Evolutionary conservation across 2,329 filamentous ascomycete genomes (phyloP).

Genomic region (Capronia epimyces): DNA sequence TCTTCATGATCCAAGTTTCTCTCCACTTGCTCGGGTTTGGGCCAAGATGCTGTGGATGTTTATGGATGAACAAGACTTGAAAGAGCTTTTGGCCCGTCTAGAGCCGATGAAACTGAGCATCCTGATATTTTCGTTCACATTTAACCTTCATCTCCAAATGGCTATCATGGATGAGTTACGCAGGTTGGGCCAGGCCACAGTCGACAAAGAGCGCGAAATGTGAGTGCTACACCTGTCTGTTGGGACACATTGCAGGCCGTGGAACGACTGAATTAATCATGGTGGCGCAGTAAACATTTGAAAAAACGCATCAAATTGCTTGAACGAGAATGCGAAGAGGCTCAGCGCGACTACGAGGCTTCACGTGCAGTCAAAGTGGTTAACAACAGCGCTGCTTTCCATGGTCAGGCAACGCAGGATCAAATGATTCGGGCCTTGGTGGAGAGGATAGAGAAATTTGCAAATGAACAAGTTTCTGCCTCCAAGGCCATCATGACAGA

Average conservation of each 20-base stretch:
- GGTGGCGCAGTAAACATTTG: background rate
- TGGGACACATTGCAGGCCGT: no score
- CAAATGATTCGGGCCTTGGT: background rate
- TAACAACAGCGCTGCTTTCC: background rate
- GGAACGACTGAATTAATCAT: background rate
- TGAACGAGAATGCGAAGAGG: background rate
- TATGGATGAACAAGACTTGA: slow-evolving; percentile 2
- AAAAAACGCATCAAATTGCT: background rate
- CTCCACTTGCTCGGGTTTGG: background rate
- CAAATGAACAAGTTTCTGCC: background rate
- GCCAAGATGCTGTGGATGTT: slow-evolving; percentile 3
- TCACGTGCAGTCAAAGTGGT: background rate
- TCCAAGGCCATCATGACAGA: background rate
- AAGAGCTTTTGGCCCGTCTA: slow-evolving; percentile 2
- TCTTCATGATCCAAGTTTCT: background rate
- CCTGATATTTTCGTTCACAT: background rate
- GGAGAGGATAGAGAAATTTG: background rate
- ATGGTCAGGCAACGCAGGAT: background rate
- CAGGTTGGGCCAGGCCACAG: background rate
- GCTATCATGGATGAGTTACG: background rate
- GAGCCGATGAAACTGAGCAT: background rate
- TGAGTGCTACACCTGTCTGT: background rate
- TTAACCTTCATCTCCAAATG: slow-evolving; percentile 1
- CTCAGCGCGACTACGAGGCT: background rate
- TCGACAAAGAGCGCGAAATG: background rate